These are phyloP conservation scores for Edaphochlamys debaryana DNA, from an alignment of 139 green algal genomes.

Conservation along the genomic window DNA sequence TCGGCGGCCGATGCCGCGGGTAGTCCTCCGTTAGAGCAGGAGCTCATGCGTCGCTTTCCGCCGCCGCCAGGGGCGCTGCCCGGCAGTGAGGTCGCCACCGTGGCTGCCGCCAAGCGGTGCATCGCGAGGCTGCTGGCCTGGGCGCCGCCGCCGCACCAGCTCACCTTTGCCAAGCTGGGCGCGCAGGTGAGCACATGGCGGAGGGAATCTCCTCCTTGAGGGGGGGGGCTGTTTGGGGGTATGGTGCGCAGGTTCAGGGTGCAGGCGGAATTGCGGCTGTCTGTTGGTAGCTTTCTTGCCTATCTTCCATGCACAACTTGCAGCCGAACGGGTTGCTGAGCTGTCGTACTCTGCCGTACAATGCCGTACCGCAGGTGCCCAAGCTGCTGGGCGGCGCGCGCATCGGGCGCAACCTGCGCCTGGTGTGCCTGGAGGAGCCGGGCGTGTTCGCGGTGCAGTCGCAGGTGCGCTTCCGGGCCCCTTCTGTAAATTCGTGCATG, in stretches of 20 bases:
- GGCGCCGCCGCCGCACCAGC: slow-evolving; percentile 38
- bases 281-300: no score
- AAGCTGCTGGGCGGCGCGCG: slow-evolving; percentile 33
- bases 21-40: no score
- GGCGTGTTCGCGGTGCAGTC: slow-evolving; percentile 28
- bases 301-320: no score
- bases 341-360: background rate
- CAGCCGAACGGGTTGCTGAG: no score
- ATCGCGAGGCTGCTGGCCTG: slow-evolving; percentile 38
- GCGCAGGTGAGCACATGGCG: slow-evolving; percentile 30
- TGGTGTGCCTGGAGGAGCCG: slow-evolving; percentile 38
- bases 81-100: slow-evolving; percentile 11
- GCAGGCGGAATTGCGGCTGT: no score
- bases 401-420: slow-evolving; percentile 32
- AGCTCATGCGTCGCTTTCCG: slow-evolving; percentile 29
- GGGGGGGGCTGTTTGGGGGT: no score
- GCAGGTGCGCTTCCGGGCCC: background rate
- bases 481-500: no score
- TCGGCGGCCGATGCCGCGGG: no score
- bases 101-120: slow-evolving; percentile 34
- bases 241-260: no score
- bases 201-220: no score
- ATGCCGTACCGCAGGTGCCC: background rate
- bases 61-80: background rate
- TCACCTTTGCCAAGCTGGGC: slow-evolving; percentile 39